These are phyloP conservation scores for Toxicodendron radicans DNA, from an alignment of 345 rosid genomes.

Conservation along the genomic window DNA sequence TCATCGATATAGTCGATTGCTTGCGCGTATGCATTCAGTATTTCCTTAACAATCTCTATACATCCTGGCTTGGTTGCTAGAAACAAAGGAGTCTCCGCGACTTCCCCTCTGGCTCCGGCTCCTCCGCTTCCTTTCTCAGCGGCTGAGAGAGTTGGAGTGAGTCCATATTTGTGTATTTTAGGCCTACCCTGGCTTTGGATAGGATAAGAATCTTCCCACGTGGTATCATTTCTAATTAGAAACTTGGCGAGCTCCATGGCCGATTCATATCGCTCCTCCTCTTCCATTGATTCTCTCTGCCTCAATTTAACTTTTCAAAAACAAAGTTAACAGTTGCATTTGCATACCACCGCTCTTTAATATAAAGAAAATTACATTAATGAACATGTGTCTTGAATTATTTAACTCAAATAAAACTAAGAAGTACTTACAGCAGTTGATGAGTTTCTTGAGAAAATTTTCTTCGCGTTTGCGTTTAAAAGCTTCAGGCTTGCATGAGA, in stretches of 20 bases:
- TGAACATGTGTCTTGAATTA: too few relatives aligned
- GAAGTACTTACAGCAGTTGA: background rate
- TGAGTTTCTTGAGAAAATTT: background rate
- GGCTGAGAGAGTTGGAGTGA: background rate
- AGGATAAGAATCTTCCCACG: conserved; percentile 4
- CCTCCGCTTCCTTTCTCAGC: background rate
- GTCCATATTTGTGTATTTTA: background rate
- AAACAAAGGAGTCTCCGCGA: conserved; percentile 8
- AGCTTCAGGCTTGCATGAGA: conserved; percentile 3
- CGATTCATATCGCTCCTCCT: background rate
- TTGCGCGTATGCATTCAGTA: conserved; percentile 17
- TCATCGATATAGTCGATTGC: conserved; percentile 6
- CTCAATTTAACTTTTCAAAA: background rate
- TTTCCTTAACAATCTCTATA: conserved; percentile 12
- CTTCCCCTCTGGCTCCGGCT: background rate
- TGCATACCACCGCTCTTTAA: too few relatives aligned
- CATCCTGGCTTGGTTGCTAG: conserved; percentile 17
- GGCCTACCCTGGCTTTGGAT: background rate
- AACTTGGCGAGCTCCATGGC: conserved; percentile 17
- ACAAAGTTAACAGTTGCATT: too few relatives aligned
- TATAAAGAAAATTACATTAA: too few relatives aligned
- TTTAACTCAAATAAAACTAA: too few relatives aligned
- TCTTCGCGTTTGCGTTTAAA: background rate
- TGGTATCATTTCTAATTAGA: conserved; percentile 19
- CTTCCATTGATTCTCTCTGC: background rate